A percentile compares a stretch with the other conserved stretches of the same genome.
Evolutionary conservation across 2,329 filamentous ascomycete species (phyloP).

Genomic region (Huntiella bhutanensis): DNA sequence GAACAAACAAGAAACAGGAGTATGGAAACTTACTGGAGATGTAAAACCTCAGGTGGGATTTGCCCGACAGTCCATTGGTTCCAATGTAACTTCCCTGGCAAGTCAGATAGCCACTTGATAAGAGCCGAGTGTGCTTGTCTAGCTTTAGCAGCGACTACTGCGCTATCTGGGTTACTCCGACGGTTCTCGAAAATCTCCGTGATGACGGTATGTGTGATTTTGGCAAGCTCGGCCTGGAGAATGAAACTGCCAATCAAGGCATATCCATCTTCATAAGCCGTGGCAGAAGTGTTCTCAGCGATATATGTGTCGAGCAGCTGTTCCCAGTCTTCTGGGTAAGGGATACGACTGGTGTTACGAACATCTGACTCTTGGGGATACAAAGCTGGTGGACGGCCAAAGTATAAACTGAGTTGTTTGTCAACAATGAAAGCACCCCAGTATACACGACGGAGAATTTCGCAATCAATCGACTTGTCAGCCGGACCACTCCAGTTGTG

Average conservation of each 20-base stretch:
- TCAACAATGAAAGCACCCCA: slow-evolving; percentile 32
- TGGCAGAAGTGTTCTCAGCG: slow-evolving; percentile 23
- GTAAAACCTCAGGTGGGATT: slow-evolving; percentile 26
- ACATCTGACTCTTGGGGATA: slow-evolving; percentile 31
- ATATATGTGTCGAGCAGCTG: slow-evolving; percentile 29
- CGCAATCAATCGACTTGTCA: slow-evolving; percentile 24
- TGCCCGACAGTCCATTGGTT: slow-evolving; percentile 30
- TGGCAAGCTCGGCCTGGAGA: slow-evolving; percentile 28
- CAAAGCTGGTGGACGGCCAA: slow-evolving; percentile 29
- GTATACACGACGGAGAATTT: slow-evolving; percentile 29
- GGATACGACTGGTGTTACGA: slow-evolving; percentile 27
- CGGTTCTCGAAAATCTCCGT: slow-evolving; percentile 32
- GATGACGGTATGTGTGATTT: slow-evolving; percentile 31
- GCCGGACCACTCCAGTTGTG: slow-evolving; percentile 26
- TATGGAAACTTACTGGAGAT: slow-evolving; percentile 20
- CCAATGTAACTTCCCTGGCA: slow-evolving; percentile 30
- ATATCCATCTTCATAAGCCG: slow-evolving; percentile 27
- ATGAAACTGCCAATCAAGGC: slow-evolving; percentile 26
- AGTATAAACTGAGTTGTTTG: slow-evolving; percentile 32
- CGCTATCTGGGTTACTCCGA: slow-evolving; percentile 21
- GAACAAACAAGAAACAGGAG: neutral
- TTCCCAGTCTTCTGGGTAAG: slow-evolving; percentile 30
- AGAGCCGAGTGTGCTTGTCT: slow-evolving; percentile 28
- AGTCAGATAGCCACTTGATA: slow-evolving; percentile 26
- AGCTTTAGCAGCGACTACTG: slow-evolving; percentile 23